Conservation (phyloP, 2,329 filamentous ascomycete species). For the Coleophoma eucalyptorum region DNA sequence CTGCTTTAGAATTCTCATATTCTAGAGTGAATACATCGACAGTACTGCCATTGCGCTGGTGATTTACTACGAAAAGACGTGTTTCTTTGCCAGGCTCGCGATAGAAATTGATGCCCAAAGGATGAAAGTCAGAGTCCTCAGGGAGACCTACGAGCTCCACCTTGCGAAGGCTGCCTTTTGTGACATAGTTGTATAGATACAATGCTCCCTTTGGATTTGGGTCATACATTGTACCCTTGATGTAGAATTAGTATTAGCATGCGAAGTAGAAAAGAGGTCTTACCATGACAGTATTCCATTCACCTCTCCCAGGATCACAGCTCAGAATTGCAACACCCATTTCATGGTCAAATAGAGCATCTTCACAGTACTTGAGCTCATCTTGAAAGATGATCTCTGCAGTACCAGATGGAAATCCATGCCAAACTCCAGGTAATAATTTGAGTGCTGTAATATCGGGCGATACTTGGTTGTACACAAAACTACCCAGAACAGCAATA, state of each 20-base stretch:
- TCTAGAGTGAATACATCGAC: not conserved
- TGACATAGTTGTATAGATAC: not conserved
- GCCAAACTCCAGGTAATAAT: not conserved
- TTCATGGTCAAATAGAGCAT: not conserved
- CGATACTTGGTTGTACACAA: not conserved
- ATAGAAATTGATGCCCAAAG: not conserved
- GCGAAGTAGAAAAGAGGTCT: not conserved
- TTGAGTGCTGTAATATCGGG: not conserved
- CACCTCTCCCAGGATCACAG: not conserved
- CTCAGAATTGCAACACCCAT: not conserved
- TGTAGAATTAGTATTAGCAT: no score
- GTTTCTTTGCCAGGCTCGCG: not conserved
- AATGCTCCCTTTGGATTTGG: not conserved
- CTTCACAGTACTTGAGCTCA: conserved; percentile 1
- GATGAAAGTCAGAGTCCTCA: not conserved
- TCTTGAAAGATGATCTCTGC: not conserved
- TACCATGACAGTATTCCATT: conserved; percentile 2
- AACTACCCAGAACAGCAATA: not conserved
- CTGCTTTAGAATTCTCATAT: not conserved
- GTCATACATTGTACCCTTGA: not conserved
- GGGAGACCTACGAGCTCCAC: not conserved
- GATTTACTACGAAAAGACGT: not conserved
- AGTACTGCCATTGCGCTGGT: not conserved
- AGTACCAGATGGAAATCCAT: not conserved
- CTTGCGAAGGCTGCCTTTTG: not conserved